Evolutionary conservation across 805 yeast species (phyloP), one percentile per base, ranked within the genome.

Genomic region (Starmera amethionina): DNA sequence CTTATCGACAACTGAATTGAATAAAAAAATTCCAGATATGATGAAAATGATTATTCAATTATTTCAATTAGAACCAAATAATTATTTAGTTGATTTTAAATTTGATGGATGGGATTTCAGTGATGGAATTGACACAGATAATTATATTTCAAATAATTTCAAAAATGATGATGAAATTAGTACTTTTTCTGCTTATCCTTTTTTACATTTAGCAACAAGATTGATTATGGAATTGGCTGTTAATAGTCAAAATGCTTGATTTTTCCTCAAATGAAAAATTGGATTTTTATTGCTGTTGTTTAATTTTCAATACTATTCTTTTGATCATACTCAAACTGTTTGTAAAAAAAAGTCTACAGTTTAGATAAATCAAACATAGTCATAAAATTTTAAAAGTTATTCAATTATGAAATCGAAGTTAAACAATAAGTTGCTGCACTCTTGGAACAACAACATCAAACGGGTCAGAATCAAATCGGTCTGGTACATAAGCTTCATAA

Each of bases 11-110:
- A 42, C 39, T 32, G 50, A 16, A 18, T 49, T 39, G 27, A 59
- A 53, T 32, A 60, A 60, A 35, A 64, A 63, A 31, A 68, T 72
- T 12, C 84, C 88, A 8, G 95, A 87, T 58, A 65, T 82, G 65
- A 84, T 90, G 90, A 90, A 84, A 65, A 90, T 93, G 96, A 93
- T 89, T 53, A 93, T 93, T 43, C 98, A 93, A 60, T 70, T 93
- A 43, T 93, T 90, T 63, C 97, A 90, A 59, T 70, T 93, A 46
- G 98, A 93, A 58, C 96, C 95, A 35, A 90, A 93, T 61, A 90
- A 90, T 58, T 93, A 93, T 56, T 68, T 93, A 39, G 97, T 93
- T 9, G 98, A 93, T 61, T 93, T 93, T 69, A 93, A 93, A 62
- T 93, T 90, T 58, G 97, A 90, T 59, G 97, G 97, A 1, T 90